Evolutionary conservation across 805 yeast species (phyloP), one percentile per base, ranked within the genome.

Genomic region (Candida sonorensis): DNA sequence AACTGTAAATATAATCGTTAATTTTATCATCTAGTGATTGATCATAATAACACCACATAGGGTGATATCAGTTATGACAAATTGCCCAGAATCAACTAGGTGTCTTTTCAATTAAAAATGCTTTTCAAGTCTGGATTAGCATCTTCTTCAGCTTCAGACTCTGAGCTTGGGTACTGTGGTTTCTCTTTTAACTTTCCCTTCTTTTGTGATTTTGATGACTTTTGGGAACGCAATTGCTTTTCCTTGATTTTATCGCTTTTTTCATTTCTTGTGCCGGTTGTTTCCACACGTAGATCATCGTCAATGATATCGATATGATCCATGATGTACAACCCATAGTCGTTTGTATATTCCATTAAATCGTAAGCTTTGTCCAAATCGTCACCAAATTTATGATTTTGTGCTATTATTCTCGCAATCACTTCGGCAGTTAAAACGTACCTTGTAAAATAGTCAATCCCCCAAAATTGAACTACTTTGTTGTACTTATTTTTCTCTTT

Each of bases 341-440:
- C 64, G 17, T 50, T 44, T 0, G 81, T 76, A 3, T 56, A 50
- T 23, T 57, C 59, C 48, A 79, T 57, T 11, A 71, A 44, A 10
- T 58, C 59, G 38, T 69, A 69, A 0, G 79, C 81, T 15, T 57
- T 54, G 2, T 58, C 66, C 11, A 66, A 41, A n/a, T 53, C 45
- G 3, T 51, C 30, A 10, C 55, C 40, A 23, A 61, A 36, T 2
- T 44, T 34, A 52, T 63, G 43, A 38, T 77, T 80, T 4, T 67
- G 64, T 48, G 65, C 61, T 7, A 72, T 67, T 14, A 77, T 44
- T 19, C 75, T 55, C 6, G 73, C 55, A 4, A 77, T 62, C 5
- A 81, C 50, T 43, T 81, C 88, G 17, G 81, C 77, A 7, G 83
- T 76, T 16, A 81, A 51, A 2, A 80, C 77, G 44, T 72, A 75